These are phyloP conservation scores for Grigorovia humatica DNA, from an alignment of 805 yeast genomes.

Conservation along the genomic window DNA sequence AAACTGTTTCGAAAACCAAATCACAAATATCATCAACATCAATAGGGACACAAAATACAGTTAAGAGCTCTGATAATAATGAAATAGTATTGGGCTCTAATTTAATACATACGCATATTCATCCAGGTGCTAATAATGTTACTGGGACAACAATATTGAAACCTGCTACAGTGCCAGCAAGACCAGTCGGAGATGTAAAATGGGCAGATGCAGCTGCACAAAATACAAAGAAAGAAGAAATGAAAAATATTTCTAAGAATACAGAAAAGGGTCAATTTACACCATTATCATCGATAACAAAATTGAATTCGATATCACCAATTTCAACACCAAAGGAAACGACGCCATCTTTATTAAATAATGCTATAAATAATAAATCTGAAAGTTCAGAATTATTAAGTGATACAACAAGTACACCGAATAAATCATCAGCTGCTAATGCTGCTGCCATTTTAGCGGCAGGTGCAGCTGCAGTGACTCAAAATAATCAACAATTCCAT, in stretches of 20 bases:
- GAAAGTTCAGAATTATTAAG: not conserved
- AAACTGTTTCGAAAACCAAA: not conserved
- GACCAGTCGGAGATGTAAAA: conserved; percentile 43
- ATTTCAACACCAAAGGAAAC: conserved; percentile 13
- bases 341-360: conserved; percentile 3
- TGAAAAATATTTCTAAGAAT: conserved; percentile 1
- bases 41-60: conserved; percentile 9
- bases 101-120: conserved; percentile 24
- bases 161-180: conserved; percentile 45
- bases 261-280: not conserved
- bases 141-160: conserved; percentile 31
- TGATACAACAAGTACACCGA: conserved; percentile 1
- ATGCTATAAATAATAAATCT: not conserved
- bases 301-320: not conserved
- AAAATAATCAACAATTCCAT: conserved; percentile 17
- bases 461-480: conserved; percentile 19
- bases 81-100: conserved; percentile 5
- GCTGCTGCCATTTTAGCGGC: conserved; percentile 22
- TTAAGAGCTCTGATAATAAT: conserved; percentile 10
- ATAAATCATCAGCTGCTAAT: conserved; percentile 12
- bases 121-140: conserved; percentile 24
- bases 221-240: conserved; percentile 20
- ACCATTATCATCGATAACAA: conserved; percentile 3
- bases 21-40: not conserved
- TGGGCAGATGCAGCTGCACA: conserved; percentile 48